Conservation (phyloP, 2,329 filamentous ascomycete genomes). For the Trichoderma oligosporum region DNA sequence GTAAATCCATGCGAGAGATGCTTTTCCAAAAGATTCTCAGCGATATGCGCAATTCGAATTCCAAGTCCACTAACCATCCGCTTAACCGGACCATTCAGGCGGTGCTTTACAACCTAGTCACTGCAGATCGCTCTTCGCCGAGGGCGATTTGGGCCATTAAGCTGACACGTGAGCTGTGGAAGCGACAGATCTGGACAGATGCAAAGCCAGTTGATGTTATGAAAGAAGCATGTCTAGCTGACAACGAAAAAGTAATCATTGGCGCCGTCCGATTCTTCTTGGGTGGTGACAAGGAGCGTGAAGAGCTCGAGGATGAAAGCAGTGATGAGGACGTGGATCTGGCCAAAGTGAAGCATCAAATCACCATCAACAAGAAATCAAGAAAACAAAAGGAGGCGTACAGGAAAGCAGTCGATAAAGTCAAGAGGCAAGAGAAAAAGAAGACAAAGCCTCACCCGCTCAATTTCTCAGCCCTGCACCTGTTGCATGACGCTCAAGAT, state of each 20-base stretch:
- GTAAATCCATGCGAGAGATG: slow-evolving; percentile 79
- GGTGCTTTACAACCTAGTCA: slow-evolving; percentile 86
- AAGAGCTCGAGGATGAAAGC: slow-evolving; percentile 86
- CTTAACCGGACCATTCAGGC: slow-evolving; percentile 92
- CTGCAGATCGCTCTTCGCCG: slow-evolving; percentile 75
- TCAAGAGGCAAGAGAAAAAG: slow-evolving; percentile 81
- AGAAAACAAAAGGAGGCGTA: slow-evolving; percentile 80
- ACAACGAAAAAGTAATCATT: slow-evolving; percentile 88
- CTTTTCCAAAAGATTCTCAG: slow-evolving; percentile 87
- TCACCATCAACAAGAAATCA: slow-evolving; percentile 92
- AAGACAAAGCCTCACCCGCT: slow-evolving; percentile 82
- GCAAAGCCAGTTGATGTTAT: slow-evolving; percentile 95
- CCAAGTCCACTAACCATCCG: slow-evolving; percentile 83
- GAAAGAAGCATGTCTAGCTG: slow-evolving; percentile 84
- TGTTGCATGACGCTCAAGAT: slow-evolving; percentile 89
- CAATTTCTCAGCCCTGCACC: slow-evolving; percentile 93
- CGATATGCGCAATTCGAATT: slow-evolving; percentile 83
- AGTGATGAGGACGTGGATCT: slow-evolving; percentile 79
- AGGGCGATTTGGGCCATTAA: slow-evolving; percentile 96
- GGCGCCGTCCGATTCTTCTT: slow-evolving; percentile 92
- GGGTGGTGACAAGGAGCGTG: slow-evolving; percentile 90
- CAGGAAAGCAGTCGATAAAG: slow-evolving; percentile 74
- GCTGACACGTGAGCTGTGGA: slow-evolving; percentile 93
- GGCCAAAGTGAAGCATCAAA: slow-evolving; percentile 75
- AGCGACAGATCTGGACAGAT: slow-evolving; percentile 92